Percentiles rank a stretch among this genome's conserved stretches.
These are phyloP conservation scores for Lotmaria passim DNA, from an alignment of 208 protist species.

Conservation along the genomic window DNA sequence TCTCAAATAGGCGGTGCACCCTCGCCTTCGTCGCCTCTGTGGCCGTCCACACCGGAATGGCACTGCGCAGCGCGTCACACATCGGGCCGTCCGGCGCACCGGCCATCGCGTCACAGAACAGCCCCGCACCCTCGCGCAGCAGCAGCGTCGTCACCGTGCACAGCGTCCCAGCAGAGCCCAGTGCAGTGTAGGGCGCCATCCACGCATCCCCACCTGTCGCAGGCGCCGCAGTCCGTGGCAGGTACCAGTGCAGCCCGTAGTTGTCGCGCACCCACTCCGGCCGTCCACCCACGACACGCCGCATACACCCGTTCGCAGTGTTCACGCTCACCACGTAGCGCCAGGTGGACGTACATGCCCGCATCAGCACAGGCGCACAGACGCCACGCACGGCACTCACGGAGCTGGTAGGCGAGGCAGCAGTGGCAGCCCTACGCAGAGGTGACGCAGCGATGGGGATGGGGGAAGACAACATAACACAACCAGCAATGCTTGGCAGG, in stretches of 20 bases:
- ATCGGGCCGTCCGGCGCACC: constrained; percentile 5
- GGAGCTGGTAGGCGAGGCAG: not conserved
- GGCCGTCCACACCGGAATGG: constrained; percentile 4
- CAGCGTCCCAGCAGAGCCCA: constrained; percentile 10
- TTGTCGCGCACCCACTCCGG: constrained; percentile 10
- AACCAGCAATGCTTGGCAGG: not conserved
- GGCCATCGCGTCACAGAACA: not conserved
- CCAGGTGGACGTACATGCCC: not conserved
- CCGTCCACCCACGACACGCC: constrained; percentile 2
- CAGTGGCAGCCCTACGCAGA: not conserved
- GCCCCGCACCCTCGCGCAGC: constrained; percentile 4
- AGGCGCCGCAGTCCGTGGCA: not conserved
- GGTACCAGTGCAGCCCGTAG: constrained; percentile 4
- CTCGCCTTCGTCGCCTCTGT: not conserved
- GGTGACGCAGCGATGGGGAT: too few species aligned
- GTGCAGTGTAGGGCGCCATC: not conserved
- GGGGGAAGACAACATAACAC: too few species aligned
- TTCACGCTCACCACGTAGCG: constrained; percentile 13
- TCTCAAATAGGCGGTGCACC: not conserved
- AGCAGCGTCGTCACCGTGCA: constrained; percentile 13
- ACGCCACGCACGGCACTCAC: not conserved
- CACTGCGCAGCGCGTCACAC: constrained; percentile 15
- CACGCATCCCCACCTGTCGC: not conserved
- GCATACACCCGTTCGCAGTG: constrained; percentile 3
- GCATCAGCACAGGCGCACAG: not conserved